These are phyloP conservation scores for Lagerstroemia speciosa DNA, from an alignment of 345 rosid genomes.

Conservation along the genomic window DNA sequence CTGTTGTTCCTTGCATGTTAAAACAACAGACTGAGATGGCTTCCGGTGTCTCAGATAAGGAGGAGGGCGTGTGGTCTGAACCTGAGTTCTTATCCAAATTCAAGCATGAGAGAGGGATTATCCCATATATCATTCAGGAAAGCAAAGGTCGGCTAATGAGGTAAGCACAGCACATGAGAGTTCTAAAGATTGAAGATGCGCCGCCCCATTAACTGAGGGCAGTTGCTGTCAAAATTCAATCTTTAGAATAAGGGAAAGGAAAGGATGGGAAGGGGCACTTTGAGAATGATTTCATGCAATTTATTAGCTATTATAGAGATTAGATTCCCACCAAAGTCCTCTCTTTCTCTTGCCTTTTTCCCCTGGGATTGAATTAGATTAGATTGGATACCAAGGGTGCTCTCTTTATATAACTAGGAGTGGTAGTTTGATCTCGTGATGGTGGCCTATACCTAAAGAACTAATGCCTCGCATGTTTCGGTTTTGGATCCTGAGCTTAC, in stretches of 20 bases:
- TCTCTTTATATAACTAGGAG: background rate
- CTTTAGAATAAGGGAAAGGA: background rate
- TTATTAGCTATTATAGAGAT: background rate
- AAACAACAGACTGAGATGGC: background rate
- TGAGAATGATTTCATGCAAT: background rate
- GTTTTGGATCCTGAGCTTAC: too few species aligned
- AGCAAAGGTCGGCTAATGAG: too few species aligned
- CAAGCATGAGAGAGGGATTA: too few species aligned
- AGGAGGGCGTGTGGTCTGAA: background rate
- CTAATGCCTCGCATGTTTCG: too few species aligned
- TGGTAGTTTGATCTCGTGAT: too few species aligned
- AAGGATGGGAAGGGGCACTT: background rate
- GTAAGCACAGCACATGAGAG: too few species aligned
- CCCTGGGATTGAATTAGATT: background rate
- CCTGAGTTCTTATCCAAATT: too few species aligned
- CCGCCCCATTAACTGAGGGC: background rate
- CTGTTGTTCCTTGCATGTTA: too few species aligned
- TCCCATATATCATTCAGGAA: too few species aligned
- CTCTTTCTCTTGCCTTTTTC: background rate
- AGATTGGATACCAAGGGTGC: background rate
- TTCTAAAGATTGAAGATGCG: background rate
- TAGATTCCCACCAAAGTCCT: background rate
- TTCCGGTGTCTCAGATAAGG: too few species aligned
- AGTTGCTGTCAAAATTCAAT: background rate
- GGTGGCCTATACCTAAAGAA: too few species aligned